A percentile compares a stretch with the other conserved stretches of the same genome.
phyloP scores from a whole-genome alignment of 306 rosid genomes.

The Vigna trinervia region DNA sequence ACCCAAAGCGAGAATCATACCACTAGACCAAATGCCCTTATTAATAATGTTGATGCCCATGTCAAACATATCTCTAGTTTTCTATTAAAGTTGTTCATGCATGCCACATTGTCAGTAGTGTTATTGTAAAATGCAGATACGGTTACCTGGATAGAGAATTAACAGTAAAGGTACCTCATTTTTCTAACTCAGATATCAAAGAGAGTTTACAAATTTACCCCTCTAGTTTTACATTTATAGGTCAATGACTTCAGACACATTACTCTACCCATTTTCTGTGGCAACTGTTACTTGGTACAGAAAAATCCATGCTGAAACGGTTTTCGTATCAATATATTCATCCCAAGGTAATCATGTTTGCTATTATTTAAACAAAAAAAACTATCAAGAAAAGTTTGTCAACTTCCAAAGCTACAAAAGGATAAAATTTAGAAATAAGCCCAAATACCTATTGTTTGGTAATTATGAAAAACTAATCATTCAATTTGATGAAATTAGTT shows the following conservation, averaged over 20 bases:
- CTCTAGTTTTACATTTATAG: neutral
- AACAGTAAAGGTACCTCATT: neutral
- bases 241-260: neutral
- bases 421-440: neutral
- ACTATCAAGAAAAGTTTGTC: constrained; percentile 6
- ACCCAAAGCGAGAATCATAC: constrained; percentile 68
- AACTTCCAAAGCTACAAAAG: constrained; percentile 5
- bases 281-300: neutral
- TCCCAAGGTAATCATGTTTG: constrained; percentile 19
- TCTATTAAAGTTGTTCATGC: neutral
- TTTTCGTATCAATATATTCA: neutral
- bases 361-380: neutral
- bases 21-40: constrained; percentile 63
- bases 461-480: neutral
- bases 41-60: neutral
- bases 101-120: neutral
- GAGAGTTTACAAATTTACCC: neutral
- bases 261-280: constrained; percentile 9
- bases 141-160: constrained; percentile 15
- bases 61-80: neutral
- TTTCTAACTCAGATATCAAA: neutral
- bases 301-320: neutral
- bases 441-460: neutral
- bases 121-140: neutral
- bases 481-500: neutral